Conservation (phyloP, 2,329 filamentous ascomycete genomes). For the Rhexocercosporidium sp. region DNA sequence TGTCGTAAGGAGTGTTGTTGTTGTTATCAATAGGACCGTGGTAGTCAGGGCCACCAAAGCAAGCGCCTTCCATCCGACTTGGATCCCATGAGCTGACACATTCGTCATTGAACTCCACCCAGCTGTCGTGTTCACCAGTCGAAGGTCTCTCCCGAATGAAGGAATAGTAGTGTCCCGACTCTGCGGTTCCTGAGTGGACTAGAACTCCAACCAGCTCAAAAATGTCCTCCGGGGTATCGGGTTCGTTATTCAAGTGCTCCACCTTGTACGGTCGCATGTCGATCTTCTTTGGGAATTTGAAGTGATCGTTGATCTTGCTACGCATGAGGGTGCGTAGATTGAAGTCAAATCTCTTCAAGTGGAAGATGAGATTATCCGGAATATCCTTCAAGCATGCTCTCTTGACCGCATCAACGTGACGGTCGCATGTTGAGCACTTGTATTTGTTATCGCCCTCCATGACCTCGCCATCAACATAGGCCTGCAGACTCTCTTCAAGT, state of each 20-base stretch:
- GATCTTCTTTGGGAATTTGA: slow-evolving; percentile 82
- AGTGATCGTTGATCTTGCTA: slow-evolving; percentile 95
- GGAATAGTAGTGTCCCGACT: slow-evolving; percentile 97
- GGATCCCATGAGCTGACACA: slow-evolving; percentile 78
- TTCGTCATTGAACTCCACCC: slow-evolving; percentile 97
- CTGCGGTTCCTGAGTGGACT: slow-evolving; percentile 89
- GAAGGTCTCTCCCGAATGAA: slow-evolving; percentile 83
- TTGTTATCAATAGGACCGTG: slow-evolving; percentile 52
- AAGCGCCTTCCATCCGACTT: slow-evolving; percentile 71
- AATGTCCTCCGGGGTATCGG: slow-evolving; percentile 66
- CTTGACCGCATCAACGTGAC: slow-evolving; percentile 92
- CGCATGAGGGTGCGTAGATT: slow-evolving; percentile 77
- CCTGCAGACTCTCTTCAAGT: slow-evolving; percentile 85
- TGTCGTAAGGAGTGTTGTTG: slow-evolving; percentile 60
- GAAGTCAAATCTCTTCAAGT: slow-evolving; percentile 88
- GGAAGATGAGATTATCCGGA: slow-evolving; percentile 93
- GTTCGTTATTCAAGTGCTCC: slow-evolving; percentile 74
- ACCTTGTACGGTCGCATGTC: slow-evolving; percentile 91
- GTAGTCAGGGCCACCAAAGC: slow-evolving; percentile 76
- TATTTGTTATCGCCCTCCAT: slow-evolving; percentile 99
- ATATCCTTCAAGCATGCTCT: slow-evolving; percentile 90
- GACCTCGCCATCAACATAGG: slow-evolving; percentile 95
- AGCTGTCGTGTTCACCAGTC: slow-evolving; percentile 54
- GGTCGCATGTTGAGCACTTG: slow-evolving; percentile 89
- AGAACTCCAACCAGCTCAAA: slow-evolving; percentile 96